Evolutionary conservation across 2,329 filamentous ascomycete genomes (phyloP), one percentile per base, ranked within the genome.

Genomic region (Ophiobolus disseminans): DNA sequence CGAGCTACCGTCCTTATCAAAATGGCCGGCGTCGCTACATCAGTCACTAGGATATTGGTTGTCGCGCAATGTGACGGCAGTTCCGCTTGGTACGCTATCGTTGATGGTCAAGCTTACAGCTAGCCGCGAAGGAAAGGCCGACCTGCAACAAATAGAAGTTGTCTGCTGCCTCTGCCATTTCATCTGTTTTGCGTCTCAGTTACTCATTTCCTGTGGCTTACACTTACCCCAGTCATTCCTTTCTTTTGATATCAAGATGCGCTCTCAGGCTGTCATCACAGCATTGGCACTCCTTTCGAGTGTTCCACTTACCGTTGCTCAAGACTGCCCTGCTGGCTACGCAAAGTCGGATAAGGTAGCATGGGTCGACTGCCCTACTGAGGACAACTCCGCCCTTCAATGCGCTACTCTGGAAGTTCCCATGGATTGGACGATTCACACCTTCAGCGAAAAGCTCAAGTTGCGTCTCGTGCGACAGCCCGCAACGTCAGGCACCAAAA

Each of bases 381-480:
- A 14, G 4, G 20, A 17, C 5, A 39, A 23, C 10, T 5, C 13
- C 7, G 20, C 8, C 1, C 28, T 77, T 36, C 69, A 79, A 56
- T 82, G 80, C 53, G 78, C 79, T 13, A 72, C 75, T 7, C 60
- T 83, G 3, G 66, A 75, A 32, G 72, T 82, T 1, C 80, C 80
- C 0, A 71, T 82, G 59, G 77, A 75, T 49, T 65, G 47, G 30
- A 45, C 47, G 5, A 36, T 40, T 13, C 44, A 40, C 4, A 32
- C 26, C n/a, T 40, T 46, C 10, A 26, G 30, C 10, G 20, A 34
- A 9, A 54, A 39, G 5, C 37, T 46, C 21, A 40, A 46, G 11
- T 25, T 46, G 25, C 34, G 35, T 21, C 35, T 46, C 21, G 43
- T 46, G 1, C 43, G 43, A 17, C 26, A 34, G 14, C 43, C 43